Evolutionary conservation across 2,329 filamentous ascomycete genomes (phyloP).

Genomic region (Cladorrhinum sp.): DNA sequence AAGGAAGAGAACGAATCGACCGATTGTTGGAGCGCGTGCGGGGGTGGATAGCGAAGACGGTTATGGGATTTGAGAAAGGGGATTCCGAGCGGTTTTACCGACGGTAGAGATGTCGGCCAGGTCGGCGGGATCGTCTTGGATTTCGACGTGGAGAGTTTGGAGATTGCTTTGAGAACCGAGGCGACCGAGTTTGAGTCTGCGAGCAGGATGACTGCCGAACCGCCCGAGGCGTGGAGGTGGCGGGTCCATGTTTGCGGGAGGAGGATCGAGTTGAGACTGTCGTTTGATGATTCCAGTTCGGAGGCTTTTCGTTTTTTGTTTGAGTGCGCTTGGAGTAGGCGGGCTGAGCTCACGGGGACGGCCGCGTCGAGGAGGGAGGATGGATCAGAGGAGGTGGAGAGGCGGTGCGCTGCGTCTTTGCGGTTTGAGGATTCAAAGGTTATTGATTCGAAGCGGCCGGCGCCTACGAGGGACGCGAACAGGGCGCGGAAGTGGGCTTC

Average conservation of each 20-base stretch:
- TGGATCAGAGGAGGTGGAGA: neutral
- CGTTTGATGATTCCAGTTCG: constrained; percentile 47
- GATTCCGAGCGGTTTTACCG: constrained; percentile 56
- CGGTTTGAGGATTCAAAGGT: constrained; percentile 60
- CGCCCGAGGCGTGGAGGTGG: constrained; percentile 67
- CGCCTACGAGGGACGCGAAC: constrained; percentile 70
- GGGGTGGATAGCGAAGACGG: constrained; percentile 67
- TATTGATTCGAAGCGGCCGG: constrained; percentile 74
- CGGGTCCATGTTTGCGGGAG: constrained; percentile 74
- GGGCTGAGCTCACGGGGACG: constrained; percentile 44
- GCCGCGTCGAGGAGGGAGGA: constrained; percentile 34
- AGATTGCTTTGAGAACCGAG: constrained; percentile 70
- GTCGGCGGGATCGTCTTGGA: constrained; percentile 54
- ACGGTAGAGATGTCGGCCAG: constrained; percentile 59
- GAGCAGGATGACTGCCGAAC: constrained; percentile 76
- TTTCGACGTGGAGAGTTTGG: constrained; percentile 55
- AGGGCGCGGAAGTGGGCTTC: constrained; percentile 71
- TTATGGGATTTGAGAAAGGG: constrained; percentile 64
- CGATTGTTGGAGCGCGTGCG: constrained; percentile 61
- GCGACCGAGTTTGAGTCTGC: constrained; percentile 79
- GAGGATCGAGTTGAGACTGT: constrained; percentile 57
- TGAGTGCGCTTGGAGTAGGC: constrained; percentile 36
- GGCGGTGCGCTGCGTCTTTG: constrained; percentile 30
- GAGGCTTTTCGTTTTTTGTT: constrained; percentile 51
- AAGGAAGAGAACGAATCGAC: constrained; percentile 83